Evolutionary conservation across 306 rosid genomes (phyloP).

Genomic region (Sechiopsis laciniata): DNA sequence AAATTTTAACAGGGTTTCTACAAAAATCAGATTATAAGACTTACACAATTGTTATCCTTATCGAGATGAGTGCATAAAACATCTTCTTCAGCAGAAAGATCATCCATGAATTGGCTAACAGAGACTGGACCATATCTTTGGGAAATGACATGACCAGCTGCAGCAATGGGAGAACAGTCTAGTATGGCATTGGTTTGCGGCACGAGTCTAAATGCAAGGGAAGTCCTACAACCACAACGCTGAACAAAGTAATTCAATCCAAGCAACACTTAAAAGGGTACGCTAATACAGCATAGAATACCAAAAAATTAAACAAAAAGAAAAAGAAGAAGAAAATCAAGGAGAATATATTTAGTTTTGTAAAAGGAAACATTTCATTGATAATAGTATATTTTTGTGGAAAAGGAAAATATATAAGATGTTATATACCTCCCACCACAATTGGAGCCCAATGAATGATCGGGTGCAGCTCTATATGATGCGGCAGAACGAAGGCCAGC

Average conservation of each 20-base stretch:
- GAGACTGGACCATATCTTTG: slow-evolving; percentile 85
- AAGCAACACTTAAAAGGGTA: slow-evolving; percentile 16
- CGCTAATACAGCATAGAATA: slow-evolving; percentile 21
- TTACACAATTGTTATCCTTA: slow-evolving; percentile 52
- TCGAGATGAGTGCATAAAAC: slow-evolving; percentile 54
- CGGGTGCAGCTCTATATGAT: slow-evolving; percentile 66
- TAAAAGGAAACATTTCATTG: too few relatives aligned
- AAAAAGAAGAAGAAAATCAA: not conserved
- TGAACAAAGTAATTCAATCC: slow-evolving; percentile 31
- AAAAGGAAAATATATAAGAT: not conserved
- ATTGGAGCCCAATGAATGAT: slow-evolving; percentile 44
- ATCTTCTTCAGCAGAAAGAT: slow-evolving; percentile 88
- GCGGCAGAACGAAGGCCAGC: slow-evolving; percentile 89
- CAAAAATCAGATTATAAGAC: slow-evolving; percentile 32
- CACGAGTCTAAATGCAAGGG: slow-evolving; percentile 92
- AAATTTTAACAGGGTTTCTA: not conserved
- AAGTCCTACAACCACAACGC: slow-evolving; percentile 68
- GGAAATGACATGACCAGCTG: slow-evolving; percentile 92
- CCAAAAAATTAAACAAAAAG: not conserved
- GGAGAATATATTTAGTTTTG: not conserved
- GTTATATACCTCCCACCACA: slow-evolving; percentile 66
- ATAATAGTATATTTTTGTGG: too few relatives aligned
- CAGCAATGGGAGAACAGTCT: slow-evolving; percentile 90
- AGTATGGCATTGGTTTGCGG: slow-evolving; percentile 85
- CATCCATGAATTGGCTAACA: slow-evolving; percentile 99